These are phyloP conservation scores for Trichophaea hybrida DNA, from an alignment of 2,329 filamentous ascomycete species.

Conservation along the genomic window DNA sequence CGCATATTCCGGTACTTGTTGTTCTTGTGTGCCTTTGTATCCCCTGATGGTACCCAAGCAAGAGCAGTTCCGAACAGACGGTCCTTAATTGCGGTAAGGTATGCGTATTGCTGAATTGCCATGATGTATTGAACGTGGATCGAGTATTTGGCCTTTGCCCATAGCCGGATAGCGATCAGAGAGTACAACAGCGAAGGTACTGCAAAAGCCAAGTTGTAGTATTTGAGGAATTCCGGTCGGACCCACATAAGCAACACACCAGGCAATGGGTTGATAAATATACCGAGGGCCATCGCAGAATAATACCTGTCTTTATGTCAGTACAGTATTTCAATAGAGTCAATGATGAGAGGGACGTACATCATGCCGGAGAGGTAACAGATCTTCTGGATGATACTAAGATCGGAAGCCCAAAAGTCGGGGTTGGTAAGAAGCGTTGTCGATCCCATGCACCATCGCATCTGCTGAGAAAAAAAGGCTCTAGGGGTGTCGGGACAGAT, in stretches of 20 bases:
- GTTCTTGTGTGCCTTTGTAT: conserved; percentile 33
- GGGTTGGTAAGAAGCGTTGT: conserved; percentile 34
- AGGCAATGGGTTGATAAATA: conserved; percentile 34
- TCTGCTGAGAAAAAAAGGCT: conserved; percentile 35
- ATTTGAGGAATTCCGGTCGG: conserved; percentile 34
- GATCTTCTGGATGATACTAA: conserved; percentile 33
- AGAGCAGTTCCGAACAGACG: conserved; percentile 32
- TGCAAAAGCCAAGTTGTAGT: conserved; percentile 36
- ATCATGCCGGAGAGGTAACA: conserved; percentile 34
- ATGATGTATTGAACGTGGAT: conserved; percentile 35
- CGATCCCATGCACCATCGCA: conserved; percentile 34
- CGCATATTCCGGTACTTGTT: conserved; percentile 36
- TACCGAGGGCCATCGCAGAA: conserved; percentile 32
- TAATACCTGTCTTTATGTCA: conserved; percentile 28
- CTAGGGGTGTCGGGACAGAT: conserved; percentile 34
- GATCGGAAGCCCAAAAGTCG: conserved; percentile 33
- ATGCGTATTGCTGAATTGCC: conserved; percentile 34
- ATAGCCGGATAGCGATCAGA: conserved; percentile 32
- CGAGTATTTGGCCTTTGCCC: conserved; percentile 33
- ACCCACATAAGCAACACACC: conserved; percentile 33
- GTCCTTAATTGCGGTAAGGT: conserved; percentile 35
- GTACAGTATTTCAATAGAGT: too few relatives aligned
- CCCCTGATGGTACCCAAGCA: conserved; percentile 33
- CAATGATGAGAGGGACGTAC: background rate
- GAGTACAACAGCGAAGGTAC: conserved; percentile 33